phyloP scores from a whole-genome alignment of 345 rosid species.

The Acer saccharum region DNA sequence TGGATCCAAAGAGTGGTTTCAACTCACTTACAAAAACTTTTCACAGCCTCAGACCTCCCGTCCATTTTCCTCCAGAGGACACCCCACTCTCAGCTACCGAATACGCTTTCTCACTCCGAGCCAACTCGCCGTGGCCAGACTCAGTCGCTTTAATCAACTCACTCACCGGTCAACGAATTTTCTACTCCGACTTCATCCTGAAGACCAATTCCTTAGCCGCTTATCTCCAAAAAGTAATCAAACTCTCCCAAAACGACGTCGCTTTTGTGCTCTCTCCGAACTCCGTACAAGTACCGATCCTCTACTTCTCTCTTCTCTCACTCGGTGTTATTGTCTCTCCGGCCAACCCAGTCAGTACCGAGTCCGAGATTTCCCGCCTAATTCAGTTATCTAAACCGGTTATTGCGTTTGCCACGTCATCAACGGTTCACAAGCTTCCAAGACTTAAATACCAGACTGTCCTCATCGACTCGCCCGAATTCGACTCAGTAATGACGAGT shows the following conservation, averaged over 20 bases:
- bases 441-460: slow-evolving; percentile 14
- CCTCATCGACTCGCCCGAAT: slow-evolving; percentile 29
- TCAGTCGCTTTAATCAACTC: background rate
- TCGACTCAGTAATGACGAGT: slow-evolving; percentile 14
- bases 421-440: slow-evolving; percentile 26
- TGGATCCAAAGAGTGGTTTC: background rate
- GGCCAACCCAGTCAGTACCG: slow-evolving; percentile 29
- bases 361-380: slow-evolving; percentile 25
- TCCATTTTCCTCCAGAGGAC: slow-evolving; percentile 16
- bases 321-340: slow-evolving; percentile 36
- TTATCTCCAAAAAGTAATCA: background rate
- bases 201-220: background rate
- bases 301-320: slow-evolving; percentile 31
- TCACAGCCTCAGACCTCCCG: slow-evolving; percentile 21
- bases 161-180: background rate
- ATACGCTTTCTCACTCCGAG: slow-evolving; percentile 20
- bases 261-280: slow-evolving; percentile 30
- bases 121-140: background rate
- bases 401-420: slow-evolving; percentile 31
- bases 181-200: slow-evolving; percentile 4
- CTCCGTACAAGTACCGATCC: slow-evolving; percentile 21
- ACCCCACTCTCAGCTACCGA: slow-evolving; percentile 3
- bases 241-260: slow-evolving; percentile 24
- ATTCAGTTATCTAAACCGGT: slow-evolving; percentile 25
- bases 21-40: slow-evolving; percentile 9